phyloP scores from a whole-genome alignment of 2,329 filamentous ascomycete genomes.

The Nigrospora oryzae region DNA sequence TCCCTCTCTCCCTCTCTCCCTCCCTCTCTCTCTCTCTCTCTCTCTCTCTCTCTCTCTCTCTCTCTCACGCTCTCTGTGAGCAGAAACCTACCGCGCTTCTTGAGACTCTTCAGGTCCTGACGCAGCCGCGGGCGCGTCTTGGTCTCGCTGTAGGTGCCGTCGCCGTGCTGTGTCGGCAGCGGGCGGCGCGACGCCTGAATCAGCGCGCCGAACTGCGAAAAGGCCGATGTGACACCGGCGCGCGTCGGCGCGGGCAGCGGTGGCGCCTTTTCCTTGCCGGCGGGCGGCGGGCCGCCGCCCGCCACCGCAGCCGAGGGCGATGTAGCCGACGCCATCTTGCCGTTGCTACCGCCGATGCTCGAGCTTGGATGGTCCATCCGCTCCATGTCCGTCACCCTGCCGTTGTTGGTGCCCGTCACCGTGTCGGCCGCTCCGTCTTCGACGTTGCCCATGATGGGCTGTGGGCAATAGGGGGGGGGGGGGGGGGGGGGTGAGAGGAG shows the following conservation, averaged over 20 bases:
- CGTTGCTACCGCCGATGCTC: too few relatives aligned
- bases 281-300: background rate
- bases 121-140: constrained; percentile 41
- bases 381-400: too few relatives aligned
- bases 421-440: too few relatives aligned
- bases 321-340: too few relatives aligned
- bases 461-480: too few relatives aligned
- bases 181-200: constrained; percentile 47
- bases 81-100: constrained; percentile 34
- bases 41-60: constrained; percentile 1
- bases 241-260: constrained; percentile 16
- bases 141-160: constrained; percentile 47
- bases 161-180: constrained; percentile 52
- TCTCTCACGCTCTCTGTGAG: too few relatives aligned
- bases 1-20: constrained; percentile 1
- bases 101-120: constrained; percentile 49
- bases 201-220: constrained; percentile 24
- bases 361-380: too few relatives aligned
- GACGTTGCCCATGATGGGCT: too few relatives aligned
- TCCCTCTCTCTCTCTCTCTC: background rate
- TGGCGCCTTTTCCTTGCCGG: constrained; percentile 11
- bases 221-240: constrained; percentile 22
- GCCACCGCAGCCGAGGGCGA: too few relatives aligned
- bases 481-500: too few relatives aligned
- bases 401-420: too few relatives aligned